phyloP scores from a whole-genome alignment of 2,329 filamentous ascomycete species.

The Huntiella moniliformis region DNA sequence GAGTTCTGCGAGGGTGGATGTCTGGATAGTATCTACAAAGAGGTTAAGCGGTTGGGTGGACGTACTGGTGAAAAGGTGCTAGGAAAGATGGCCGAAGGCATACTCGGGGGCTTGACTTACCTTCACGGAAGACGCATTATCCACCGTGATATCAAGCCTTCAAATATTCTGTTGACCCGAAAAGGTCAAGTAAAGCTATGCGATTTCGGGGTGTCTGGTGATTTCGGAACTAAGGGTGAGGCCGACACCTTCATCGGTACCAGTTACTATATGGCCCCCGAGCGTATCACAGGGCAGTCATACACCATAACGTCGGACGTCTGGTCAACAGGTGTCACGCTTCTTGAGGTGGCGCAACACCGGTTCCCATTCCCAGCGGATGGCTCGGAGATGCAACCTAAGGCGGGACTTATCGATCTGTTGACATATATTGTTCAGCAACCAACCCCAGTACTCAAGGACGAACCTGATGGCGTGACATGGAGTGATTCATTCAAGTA shows the following conservation, averaged over 20 bases:
- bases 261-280: conserved; percentile 97
- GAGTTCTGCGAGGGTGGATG: conserved; percentile 96
- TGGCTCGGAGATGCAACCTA: conserved; percentile 84
- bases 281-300: conserved; percentile 89
- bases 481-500: conserved; percentile 99
- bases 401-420: conserved; percentile 81
- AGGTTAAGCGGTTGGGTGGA: conserved; percentile 88
- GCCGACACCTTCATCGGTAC: conserved; percentile 98
- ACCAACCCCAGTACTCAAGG: conserved; percentile 84
- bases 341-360: conserved; percentile 98
- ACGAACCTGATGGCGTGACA: conserved; percentile 77
- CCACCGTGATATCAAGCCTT: conserved; percentile 96
- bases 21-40: conserved; percentile 88
- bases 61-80: conserved; percentile 93
- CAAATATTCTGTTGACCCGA: conserved; percentile 85
- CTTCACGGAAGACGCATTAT: conserved; percentile 93
- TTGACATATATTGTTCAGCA: conserved; percentile 95
- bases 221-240: conserved; percentile 96
- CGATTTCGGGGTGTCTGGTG: conserved; percentile 93
- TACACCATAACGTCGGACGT: conserved; percentile 98
- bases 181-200: conserved; percentile 92
- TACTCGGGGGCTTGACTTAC: conserved; percentile 84
- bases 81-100: conserved; percentile 89
- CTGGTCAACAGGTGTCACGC: conserved; percentile 89
- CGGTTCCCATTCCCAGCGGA: conserved; percentile 96